Evolutionary conservation across 352 stramenopile species (phyloP), one percentile per base, ranked within the genome.

Genomic region (Globisporangium cylindrosporum): DNA sequence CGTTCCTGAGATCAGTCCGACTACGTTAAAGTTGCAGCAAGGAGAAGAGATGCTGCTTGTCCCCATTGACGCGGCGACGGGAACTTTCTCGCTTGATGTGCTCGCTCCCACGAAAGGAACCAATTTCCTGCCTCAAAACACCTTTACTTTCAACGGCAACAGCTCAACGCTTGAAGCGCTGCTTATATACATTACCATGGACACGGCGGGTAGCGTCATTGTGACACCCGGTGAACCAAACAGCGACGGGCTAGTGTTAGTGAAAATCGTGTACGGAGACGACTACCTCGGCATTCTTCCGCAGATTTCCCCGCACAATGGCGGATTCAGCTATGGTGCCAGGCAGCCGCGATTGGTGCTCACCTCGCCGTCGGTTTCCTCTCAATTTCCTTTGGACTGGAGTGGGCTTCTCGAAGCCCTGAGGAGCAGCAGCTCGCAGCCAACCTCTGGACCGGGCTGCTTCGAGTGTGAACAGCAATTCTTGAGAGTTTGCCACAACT

Each of bases 281-380:
- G 38, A 69, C 43, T 69, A 69, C 43, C 12, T 69, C 10, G 64
- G 64, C 5, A 24, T 41, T 12, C 43, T 69, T 4, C 64, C 64
- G 14, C 20, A 2, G 9, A 38, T 69, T 15, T 1, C 25, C 15
- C n/a, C 36, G 6, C 25, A 3, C 4, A 8, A 22, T 15, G 25
- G 58, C 2, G 43, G 64, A 12, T 24, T 25, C 3, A 56, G 53
- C 25, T 43, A 24, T 29, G 46, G 29, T 24, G 12, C 49, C 4
- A 22, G 18, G 20, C 36, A 29, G 20, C 49, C 66, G n/a, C 66
- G 66, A 10, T n/a, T 68, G 12, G 6, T 59, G 1, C 43, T 68
- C n/a, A 34, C 15, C 3, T 67, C 65, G 1, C 38, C 62, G 7
- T 12, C 29, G 20, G 9, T 15, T 12, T n/a, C 41, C 1, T 15